Evolutionary conservation across 176 grass and related monocot genomes (phyloP).

Genomic region (Oryza glumipatula): DNA sequence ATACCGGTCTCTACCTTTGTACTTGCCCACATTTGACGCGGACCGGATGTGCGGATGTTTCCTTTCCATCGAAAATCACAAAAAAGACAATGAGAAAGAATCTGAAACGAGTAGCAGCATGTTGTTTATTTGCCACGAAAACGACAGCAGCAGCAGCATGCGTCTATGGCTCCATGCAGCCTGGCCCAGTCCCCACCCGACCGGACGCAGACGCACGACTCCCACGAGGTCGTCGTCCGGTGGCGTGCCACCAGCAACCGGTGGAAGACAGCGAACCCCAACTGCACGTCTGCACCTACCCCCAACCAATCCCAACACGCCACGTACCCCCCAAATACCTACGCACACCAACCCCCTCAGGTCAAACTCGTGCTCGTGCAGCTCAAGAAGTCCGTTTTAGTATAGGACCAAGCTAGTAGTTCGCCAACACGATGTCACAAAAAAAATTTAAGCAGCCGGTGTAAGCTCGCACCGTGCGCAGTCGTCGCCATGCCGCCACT

Average conservation of each 20-base stretch:
- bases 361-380: slow-evolving; percentile 25
- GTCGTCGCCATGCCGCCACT: neutral
- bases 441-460: neutral
- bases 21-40: neutral
- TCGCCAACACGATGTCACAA: neutral
- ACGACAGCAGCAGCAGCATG: neutral
- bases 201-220: neutral
- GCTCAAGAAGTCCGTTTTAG: neutral
- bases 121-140: slow-evolving; percentile 12
- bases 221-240: neutral
- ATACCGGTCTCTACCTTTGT: too few species aligned
- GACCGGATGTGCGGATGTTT: neutral
- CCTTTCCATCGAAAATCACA: slow-evolving; percentile 1
- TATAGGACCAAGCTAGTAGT: neutral
- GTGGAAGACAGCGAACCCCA: neutral
- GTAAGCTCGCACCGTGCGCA: neutral
- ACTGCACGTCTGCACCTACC: neutral
- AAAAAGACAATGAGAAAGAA: neutral
- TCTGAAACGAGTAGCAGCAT: neutral
- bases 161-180: too few species aligned
- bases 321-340: neutral
- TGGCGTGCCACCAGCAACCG: slow-evolving; percentile 11
- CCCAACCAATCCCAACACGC: neutral
- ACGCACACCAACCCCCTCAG: neutral
- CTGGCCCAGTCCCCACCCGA: too few species aligned